Conservation (phyloP, 192 early-diverging fungal species). For the Ramicandelaber brevisporus region DNA sequence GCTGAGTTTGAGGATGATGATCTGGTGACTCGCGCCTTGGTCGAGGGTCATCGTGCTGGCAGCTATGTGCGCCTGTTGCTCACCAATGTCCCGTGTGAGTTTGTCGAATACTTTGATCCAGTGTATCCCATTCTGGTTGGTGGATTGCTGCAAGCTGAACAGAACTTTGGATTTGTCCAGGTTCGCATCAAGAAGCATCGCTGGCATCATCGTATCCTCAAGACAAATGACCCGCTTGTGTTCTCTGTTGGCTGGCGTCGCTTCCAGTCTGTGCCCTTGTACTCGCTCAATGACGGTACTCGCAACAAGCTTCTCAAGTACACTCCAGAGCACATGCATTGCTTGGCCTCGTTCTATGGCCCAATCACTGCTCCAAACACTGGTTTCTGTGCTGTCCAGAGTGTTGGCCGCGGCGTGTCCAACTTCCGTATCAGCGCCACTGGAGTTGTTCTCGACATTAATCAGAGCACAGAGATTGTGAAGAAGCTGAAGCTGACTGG, state of each 20-base stretch:
- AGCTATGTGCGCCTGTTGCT: constrained; percentile 81
- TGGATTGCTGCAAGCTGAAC: constrained; percentile 67
- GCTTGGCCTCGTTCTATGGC: constrained; percentile 80
- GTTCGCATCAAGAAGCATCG: constrained; percentile 92
- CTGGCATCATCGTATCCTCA: constrained; percentile 87
- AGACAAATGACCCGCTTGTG: constrained; percentile 93
- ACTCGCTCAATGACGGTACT: constrained; percentile 73
- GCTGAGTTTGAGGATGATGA: constrained; percentile 75
- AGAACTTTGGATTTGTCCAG: constrained; percentile 83
- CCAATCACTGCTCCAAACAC: constrained; percentile 91
- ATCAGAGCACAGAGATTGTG: constrained; percentile 80
- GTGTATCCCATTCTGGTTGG: constrained; percentile 77
- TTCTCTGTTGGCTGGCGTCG: constrained; percentile 96
- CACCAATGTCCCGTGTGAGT: constrained; percentile 80
- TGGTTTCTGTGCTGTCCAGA: constrained; percentile 84
- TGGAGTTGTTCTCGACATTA: constrained; percentile 80
- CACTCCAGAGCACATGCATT: constrained; percentile 99
- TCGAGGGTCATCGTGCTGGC: constrained; percentile 85
- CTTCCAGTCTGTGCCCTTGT: constrained; percentile 90
- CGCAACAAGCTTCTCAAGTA: constrained; percentile 97
- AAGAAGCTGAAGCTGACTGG: constrained; percentile 99
- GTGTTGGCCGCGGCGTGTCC: constrained; percentile 7
- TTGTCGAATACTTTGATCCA: constrained; percentile 79
- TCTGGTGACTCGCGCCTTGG: constrained; percentile 33
- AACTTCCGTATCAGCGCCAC: constrained; percentile 89